A percentile compares a stretch with the other conserved stretches of the same genome.
phyloP scores from a whole-genome alignment of 2,329 filamentous ascomycete species.

The Sphaerulina musiva region DNA sequence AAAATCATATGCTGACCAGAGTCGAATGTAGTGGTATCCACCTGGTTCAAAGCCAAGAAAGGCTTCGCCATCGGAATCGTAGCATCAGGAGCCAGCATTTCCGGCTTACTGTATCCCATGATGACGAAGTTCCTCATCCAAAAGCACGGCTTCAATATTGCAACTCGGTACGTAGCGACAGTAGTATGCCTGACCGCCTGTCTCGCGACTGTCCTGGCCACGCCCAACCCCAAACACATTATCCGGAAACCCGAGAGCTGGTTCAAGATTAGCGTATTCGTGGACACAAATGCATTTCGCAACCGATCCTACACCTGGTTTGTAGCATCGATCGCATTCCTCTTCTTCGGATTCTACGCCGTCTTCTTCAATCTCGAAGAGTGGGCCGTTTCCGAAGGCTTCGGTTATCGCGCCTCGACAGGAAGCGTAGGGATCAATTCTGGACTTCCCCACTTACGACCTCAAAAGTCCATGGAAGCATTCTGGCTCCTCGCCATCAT shows the following conservation, averaged over 20 bases:
- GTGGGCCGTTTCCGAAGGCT: conserved; percentile 43
- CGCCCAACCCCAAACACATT: conserved; percentile 39
- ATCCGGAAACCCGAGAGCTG: conserved; percentile 38
- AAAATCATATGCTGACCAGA: not conserved
- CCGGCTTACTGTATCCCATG: conserved; percentile 39
- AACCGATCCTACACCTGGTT: conserved; percentile 42
- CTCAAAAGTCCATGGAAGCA: conserved; percentile 37
- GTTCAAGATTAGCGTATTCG: conserved; percentile 31
- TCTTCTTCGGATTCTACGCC: conserved; percentile 49
- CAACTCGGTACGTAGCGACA: conserved; percentile 38
- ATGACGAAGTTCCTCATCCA: conserved; percentile 43
- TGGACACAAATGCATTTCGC: conserved; percentile 41
- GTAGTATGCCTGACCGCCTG: conserved; percentile 39
- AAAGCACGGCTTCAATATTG: conserved; percentile 41
- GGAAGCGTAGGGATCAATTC: conserved; percentile 16
- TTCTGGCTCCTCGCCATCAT: conserved; percentile 47
- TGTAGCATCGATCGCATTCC: conserved; percentile 40
- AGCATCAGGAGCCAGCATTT: conserved; percentile 45
- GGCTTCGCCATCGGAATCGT: conserved; percentile 46
- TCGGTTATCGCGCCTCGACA: conserved; percentile 33
- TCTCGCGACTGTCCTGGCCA: conserved; percentile 39
- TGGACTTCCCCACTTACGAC: conserved; percentile 18
- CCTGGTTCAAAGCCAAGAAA: conserved; percentile 45
- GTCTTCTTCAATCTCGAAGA: conserved; percentile 50
- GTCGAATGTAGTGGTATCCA: conserved; percentile 38